Percentiles rank a stretch among this genome's conserved stretches.
Conservation (phyloP, 352 stramenopile genomes). For the Phytophthora sp. region DNA sequence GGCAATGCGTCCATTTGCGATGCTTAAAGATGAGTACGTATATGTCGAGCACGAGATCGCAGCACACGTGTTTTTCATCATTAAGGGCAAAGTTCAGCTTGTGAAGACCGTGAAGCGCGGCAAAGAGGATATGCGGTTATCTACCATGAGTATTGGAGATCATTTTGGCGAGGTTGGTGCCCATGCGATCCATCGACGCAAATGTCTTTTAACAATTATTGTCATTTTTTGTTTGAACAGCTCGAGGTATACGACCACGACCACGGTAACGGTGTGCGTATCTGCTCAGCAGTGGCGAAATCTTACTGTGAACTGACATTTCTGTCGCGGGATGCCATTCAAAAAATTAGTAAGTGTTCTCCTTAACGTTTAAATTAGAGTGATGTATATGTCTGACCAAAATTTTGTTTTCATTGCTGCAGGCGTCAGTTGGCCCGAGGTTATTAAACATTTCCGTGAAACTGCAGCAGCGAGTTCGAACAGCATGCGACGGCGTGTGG, state of each 20-base stretch:
- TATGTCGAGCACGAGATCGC: conserved; percentile 86
- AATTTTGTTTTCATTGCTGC: background rate
- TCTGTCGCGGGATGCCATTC: conserved; percentile 74
- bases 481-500: conserved; percentile 46
- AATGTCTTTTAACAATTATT: background rate
- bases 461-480: conserved; percentile 52
- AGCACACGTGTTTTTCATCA: conserved; percentile 82
- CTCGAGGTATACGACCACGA: conserved; percentile 85
- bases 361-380: too few species aligned
- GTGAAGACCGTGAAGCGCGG: conserved; percentile 55
- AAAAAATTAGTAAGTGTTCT: conserved; percentile 79
- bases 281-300: conserved; percentile 80
- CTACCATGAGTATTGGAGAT: conserved; percentile 54
- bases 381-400: too few species aligned
- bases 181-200: background rate
- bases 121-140: conserved; percentile 56
- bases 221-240: conserved; percentile 24
- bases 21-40: conserved; percentile 79
- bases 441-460: conserved; percentile 68
- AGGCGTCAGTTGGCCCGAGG: conserved; percentile 77
- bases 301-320: conserved; percentile 85
- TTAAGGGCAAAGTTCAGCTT: conserved; percentile 76
- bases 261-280: conserved; percentile 83
- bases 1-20: conserved; percentile 76
- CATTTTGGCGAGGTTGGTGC: conserved; percentile 83